Base-by-base conservation (phyloP, 768 basidiomycete genomes). In the Cystobasidium onofrii region DNA sequence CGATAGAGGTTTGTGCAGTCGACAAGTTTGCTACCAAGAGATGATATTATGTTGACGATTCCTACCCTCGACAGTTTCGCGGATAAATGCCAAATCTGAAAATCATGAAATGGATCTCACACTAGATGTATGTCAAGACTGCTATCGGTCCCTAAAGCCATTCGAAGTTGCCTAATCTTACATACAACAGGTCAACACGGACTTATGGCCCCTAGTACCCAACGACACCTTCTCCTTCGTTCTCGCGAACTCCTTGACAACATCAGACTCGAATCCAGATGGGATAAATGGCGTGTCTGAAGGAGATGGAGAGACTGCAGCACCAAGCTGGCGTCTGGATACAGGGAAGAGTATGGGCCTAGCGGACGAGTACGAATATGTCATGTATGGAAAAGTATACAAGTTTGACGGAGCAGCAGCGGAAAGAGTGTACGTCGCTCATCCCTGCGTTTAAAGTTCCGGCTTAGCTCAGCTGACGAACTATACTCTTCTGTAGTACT, bases 331-430 rank as follows among this genome's bases (percentile, higher is more conserved):
- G 80, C 77, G 43, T 89, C 90, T 76, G 83, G 88, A 70, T 61
- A 43, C 92, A 88, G 82, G 91, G 86, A 17, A 85, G 84, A 76
- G 85, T 86, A 80, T 71, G 69, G 94, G 88, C 13, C 81, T 99
- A 31, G 95, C 97, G 76, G 90, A 92, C 73, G 93, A 98, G 76
- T 99, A 92, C 79, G 94, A 97, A 79, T 99, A 98, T 84, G 95
- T 99, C 76, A 97, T 97, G 93, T 76, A 63, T 55, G 55, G 74
- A 9, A 76, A 95, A 92, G 90, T 97, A 61, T 99, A 99, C 85
- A 93, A 93, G 81, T 96, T 95, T 80, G 95, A 99, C 80, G 88
- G 90, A 18, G 89, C 88, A 74, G 87, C 86, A 17, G 85, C 86
- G 39, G 92, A 94, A 77, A 86, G 88, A 77, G 92, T 95, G 92